These are phyloP conservation scores for Pyropia haitanensis DNA, from an alignment of 23 red algal species.

Conservation along the genomic window DNA sequence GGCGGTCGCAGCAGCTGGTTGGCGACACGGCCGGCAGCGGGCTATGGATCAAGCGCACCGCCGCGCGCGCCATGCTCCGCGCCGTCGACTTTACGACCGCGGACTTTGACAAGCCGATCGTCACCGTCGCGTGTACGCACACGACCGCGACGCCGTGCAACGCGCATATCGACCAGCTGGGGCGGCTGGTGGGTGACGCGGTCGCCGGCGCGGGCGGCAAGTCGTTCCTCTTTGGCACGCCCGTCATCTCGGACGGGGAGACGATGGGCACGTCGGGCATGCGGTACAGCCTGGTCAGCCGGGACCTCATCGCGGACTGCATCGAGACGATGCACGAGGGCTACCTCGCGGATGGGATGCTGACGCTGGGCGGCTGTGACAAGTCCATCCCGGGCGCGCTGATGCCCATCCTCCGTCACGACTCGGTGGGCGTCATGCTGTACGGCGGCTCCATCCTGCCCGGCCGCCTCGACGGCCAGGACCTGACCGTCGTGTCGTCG, in stretches of 20 bases:
- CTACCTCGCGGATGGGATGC: constrained; percentile 80
- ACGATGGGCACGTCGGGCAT: constrained; percentile 98
- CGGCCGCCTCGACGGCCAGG: constrained; percentile 63
- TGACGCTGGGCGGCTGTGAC: constrained; percentile 95
- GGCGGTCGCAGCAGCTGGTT: constrained; percentile 56
- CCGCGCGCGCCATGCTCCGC: constrained; percentile 92
- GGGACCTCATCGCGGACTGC: constrained; percentile 97
- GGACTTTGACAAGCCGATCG: constrained; percentile 94
- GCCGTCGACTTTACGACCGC: constrained; percentile 93
- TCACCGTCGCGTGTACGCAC: constrained; percentile 79
- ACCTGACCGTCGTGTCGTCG: constrained; percentile 82
- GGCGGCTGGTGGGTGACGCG: constrained; percentile 33
- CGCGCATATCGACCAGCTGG: constrained; percentile 83
- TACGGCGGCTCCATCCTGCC: constrained; percentile 95
- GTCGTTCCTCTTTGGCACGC: constrained; percentile 90
- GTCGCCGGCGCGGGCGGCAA: constrained; percentile 74
- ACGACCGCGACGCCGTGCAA: constrained; percentile 99
- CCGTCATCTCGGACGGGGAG: constrained; percentile 96
- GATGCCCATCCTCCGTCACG: constrained; percentile 86
- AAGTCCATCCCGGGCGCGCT: constrained; percentile 96
- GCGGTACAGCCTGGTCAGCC: constrained; percentile 88
- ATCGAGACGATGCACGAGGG: constrained; percentile 98
- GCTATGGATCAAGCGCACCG: constrained; percentile 93
- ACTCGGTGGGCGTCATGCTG: constrained; percentile 88
- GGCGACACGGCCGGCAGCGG: constrained; percentile 52